Evolutionary conservation across 768 basidiomycete genomes (phyloP), one percentile per base, ranked within the genome.

Genomic region (Xanthoconium purpureum): DNA sequence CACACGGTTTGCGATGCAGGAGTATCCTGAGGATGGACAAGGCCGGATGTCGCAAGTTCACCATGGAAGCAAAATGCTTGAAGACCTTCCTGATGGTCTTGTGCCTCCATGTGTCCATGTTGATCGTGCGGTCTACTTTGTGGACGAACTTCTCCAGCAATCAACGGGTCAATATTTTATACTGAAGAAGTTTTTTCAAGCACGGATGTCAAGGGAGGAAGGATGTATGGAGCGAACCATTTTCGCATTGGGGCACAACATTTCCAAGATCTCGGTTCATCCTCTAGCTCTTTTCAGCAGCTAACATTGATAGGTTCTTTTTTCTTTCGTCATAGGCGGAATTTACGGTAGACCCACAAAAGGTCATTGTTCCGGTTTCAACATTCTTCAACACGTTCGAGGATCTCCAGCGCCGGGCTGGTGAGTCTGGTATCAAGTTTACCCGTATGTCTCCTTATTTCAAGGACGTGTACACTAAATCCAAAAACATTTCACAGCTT

Each of bases 61-160:
- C 48, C 63, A 73, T 43, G 63, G 64, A 3, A 50, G 29, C 0
- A 74, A 74, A 30, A 72, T 72, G 71, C 56, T 72, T 3, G 30
- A 57, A 0, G 69, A 69, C 30, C 63, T 69, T 17, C 70, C 66
- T 2, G 57, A 71, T 13, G 35, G 47, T 8, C 39, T 70, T 35
- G 54, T 60, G 1, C 67, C 67, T 5, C 73, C 66, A 0, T 64
- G 64, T 55, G 63, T 72, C 13, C 58, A 46, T 12, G 51, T 63
- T 3, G 38, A 60, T 1, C 20, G 30, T 0, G 30, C 57, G 6
- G 54, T 73, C 30, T 69, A 59, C 45, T 74, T 65, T 33, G 47
- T 69, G 7, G 52, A 71, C 15, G 62, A 70, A 37, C 53, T 74
- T 1, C 55, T 66, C 5, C 56, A 62, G 12, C 47, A 56, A 29